Base-by-base conservation (phyloP, 2,329 filamentous ascomycete species). In the Fusarium siculi region DNA sequence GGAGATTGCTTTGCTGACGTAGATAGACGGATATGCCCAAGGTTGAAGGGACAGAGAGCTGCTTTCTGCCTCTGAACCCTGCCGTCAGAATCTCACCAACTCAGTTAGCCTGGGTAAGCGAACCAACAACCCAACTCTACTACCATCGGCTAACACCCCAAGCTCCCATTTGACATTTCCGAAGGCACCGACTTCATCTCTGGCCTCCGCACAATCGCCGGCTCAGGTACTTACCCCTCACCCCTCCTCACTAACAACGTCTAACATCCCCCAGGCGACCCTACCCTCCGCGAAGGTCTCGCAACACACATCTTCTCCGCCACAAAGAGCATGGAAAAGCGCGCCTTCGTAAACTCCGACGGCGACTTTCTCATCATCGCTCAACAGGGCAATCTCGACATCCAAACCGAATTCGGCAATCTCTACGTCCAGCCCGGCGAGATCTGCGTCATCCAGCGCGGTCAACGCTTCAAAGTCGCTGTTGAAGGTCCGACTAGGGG, bases 371-470 rank as follows among this genome's bases (percentile, higher is more conserved):
- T 93, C 58, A 90, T 93, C 52, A 85, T 93, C 6, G 89, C 88
- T 0, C 91, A 93, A 67, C 86, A 90, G 71, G 91, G 91, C 18
- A 84, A 87, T 0, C 83, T 93, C 4, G 88, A 93, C 72, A 90
- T 93, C 50, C 90, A 91, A 76, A 93, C 91, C 5, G 91, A 93
- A 76, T 86, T 93, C 21, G 91, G 91, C 9, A 85, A 85, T 32
- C 79, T 93, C 1, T 86, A 90, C 56, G 90, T 93, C 9, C 88
- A 90, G 8, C 91, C 90, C 0, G 90, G 90, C n/a, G 91, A 93
- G 78, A 88, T 93, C 37, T 87, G 85, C 55, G 87, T 93, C 21
- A 90, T 93, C 28, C 91, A 89, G 28, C 86, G 90, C 18, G 91
- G 91, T n/a, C 85, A 92, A 50, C 85, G 90, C 25, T 81, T 80